Base-by-base conservation (phyloP, 176 grass and related monocot genomes). In the Oryza brachyantha region DNA sequence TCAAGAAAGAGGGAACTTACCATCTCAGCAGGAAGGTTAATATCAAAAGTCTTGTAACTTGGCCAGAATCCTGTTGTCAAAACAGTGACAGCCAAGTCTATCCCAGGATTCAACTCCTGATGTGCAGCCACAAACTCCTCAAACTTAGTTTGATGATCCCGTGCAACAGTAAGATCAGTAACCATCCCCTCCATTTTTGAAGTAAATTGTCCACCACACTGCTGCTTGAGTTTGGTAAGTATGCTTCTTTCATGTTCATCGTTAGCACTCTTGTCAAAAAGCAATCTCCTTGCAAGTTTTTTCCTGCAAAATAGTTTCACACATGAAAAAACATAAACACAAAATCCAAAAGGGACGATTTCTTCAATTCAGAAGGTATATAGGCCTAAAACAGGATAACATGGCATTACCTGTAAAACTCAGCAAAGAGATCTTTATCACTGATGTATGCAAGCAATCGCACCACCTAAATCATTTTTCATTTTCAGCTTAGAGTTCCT, bases 161-260 rank as follows among this genome's bases (percentile, higher is more conserved):
- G 83, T 79, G 96, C 88, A 37, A 95, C 70, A 12, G 90, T 81
- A 63, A 99, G 79, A 84, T 99, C 96, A 39, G 92, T 99, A 50
- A 95, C 92, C 96, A 99, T 99, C 65, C 96, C 96, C 75, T 97
- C 94, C 94, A 97, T 97, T 86, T 97, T 97, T 10, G 91, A 99
- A 54, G 96, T 99, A 83, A 99, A 99, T 29, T 99, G 96, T 2
- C 96, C 96, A 5, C 96, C 92, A 1, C 92, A 99, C 76, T 96
- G 96, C 55, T 99, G 96, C 79, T 99, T 99, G n/a, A 99, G 88
- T 79, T 96, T 99, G 83, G 96, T 96, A 72, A 99, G 86, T 48
- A 99, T 99, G 34, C 96, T 99, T 65, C 96, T 87, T 85, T 99
- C 96, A 82, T 99, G 96, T 42, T 99, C 96, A 84, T 99, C 92